Conservation (phyloP, 2,329 filamentous ascomycete genomes). For the Apiospora hydei region DNA sequence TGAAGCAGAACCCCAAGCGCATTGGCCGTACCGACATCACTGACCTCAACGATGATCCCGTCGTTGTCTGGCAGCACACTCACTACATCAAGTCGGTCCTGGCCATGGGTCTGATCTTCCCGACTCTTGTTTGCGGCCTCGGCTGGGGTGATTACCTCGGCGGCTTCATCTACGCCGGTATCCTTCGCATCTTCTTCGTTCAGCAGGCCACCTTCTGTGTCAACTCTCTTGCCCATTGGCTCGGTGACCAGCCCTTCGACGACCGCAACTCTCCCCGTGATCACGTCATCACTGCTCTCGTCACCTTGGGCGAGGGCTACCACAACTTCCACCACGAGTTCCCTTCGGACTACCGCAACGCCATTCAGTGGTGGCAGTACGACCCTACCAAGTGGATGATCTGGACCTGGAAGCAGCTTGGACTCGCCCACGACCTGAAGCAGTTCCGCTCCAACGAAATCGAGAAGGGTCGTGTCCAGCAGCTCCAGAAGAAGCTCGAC, state of each 20-base stretch:
- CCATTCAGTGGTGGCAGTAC: conserved; percentile 74
- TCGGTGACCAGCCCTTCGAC: conserved; percentile 72
- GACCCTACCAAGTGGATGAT: conserved; percentile 77
- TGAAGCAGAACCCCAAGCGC: conserved; percentile 61
- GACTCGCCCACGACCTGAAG: conserved; percentile 72
- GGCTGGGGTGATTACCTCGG: conserved; percentile 57
- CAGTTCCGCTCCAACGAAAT: conserved; percentile 73
- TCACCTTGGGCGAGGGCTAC: conserved; percentile 74
- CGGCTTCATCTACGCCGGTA: conserved; percentile 58
- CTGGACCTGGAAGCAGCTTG: conserved; percentile 72
- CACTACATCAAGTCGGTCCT: conserved; percentile 56
- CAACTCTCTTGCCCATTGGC: conserved; percentile 61
- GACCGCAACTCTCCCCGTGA: conserved; percentile 75
- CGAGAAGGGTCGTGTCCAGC: conserved; percentile 72
- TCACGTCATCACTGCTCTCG: conserved; percentile 71
- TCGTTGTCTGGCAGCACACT: conserved; percentile 58
- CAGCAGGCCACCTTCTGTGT: conserved; percentile 62
- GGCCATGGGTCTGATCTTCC: conserved; percentile 55
- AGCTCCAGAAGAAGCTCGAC: conserved; percentile 73
- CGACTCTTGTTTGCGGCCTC: conserved; percentile 54
- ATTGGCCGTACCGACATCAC: conserved; percentile 58
- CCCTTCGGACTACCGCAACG: conserved; percentile 75
- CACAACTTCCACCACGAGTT: conserved; percentile 81
- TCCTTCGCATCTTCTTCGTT: conserved; percentile 59
- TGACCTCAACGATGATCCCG: conserved; percentile 57